These are phyloP conservation scores for Dactylis glomerata DNA, from an alignment of 176 grass and related monocot species.

Conservation along the genomic window DNA sequence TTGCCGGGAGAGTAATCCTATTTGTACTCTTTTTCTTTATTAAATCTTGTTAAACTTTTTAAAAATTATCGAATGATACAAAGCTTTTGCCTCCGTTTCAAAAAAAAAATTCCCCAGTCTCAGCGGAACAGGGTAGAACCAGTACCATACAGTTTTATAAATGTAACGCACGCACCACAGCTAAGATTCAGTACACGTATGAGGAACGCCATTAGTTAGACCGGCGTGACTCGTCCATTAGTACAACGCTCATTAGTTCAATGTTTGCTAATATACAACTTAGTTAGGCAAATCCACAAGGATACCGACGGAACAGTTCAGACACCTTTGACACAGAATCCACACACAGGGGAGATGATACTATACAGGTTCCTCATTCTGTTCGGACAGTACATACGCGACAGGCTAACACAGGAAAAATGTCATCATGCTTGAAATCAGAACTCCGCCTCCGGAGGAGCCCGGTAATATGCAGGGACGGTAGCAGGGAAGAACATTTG, in stretches of 20 bases:
- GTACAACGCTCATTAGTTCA: neutral
- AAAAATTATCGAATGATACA: no score
- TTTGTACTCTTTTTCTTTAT: no score
- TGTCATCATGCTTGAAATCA: neutral
- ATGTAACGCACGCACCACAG: neutral
- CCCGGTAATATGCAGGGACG: slow-evolving; percentile 77
- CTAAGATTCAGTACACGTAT: neutral
- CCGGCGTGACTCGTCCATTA: neutral
- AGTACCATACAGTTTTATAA: neutral
- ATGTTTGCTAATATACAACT: slow-evolving; percentile 8
- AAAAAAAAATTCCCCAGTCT: no score
- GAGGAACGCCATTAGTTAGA: neutral
- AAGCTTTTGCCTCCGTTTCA: no score
- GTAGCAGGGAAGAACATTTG: slow-evolving; percentile 99
- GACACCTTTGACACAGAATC: neutral
- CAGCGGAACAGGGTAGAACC: neutral
- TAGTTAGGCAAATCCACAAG: neutral
- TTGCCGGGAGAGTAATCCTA: no score
- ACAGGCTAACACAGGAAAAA: slow-evolving; percentile 24
- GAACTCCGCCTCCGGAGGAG: slow-evolving; percentile 25
- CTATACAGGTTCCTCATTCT: slow-evolving; percentile 37
- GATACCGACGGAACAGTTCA: neutral
- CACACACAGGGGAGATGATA: neutral
- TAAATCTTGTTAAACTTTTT: no score
- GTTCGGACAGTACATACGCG: neutral